These are phyloP conservation scores for Pythium phragmitis DNA, from an alignment of 352 stramenopile genomes.

Conservation along the genomic window DNA sequence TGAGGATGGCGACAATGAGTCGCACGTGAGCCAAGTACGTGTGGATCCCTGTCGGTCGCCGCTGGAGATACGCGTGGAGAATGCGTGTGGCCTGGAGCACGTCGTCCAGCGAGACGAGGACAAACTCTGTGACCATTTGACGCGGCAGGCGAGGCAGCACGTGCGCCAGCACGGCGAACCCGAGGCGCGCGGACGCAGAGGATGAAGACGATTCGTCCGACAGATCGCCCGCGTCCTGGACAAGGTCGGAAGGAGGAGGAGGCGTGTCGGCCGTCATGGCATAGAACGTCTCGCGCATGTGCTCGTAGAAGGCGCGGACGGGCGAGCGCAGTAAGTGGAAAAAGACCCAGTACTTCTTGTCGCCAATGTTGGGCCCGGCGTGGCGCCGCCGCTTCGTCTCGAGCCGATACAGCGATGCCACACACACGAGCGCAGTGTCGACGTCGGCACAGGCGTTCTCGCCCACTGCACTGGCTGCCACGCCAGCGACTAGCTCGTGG, in stretches of 20 bases:
- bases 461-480: not conserved
- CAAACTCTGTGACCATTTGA: slow-evolving; percentile 48
- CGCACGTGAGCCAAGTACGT: slow-evolving; percentile 10
- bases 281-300: slow-evolving; percentile 18
- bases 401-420: slow-evolving; percentile 51
- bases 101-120: slow-evolving; percentile 49
- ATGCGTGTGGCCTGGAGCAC: slow-evolving; percentile 38
- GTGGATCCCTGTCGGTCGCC: not conserved
- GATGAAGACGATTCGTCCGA: slow-evolving; percentile 9
- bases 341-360: slow-evolving; percentile 54
- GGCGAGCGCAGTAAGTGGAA: slow-evolving; percentile 43
- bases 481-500: slow-evolving; percentile 31
- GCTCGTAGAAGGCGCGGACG: slow-evolving; percentile 45
- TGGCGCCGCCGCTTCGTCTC: slow-evolving; percentile 44
- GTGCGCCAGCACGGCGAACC: slow-evolving; percentile 29
- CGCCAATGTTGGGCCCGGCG: slow-evolving; percentile 29
- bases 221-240: not conserved
- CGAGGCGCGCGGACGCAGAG: not conserved
- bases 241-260: not conserved
- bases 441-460: not conserved
- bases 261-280: slow-evolving; percentile 3
- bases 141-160: slow-evolving; percentile 45
- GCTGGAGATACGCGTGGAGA: slow-evolving; percentile 29
- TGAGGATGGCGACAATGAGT: slow-evolving; percentile 37
- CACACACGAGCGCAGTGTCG: slow-evolving; percentile 30